A percentile compares a stretch with the other conserved stretches of the same genome.
phyloP scores from a whole-genome alignment of 768 basidiomycete species.

The Candolleomyces eurysporus region DNA sequence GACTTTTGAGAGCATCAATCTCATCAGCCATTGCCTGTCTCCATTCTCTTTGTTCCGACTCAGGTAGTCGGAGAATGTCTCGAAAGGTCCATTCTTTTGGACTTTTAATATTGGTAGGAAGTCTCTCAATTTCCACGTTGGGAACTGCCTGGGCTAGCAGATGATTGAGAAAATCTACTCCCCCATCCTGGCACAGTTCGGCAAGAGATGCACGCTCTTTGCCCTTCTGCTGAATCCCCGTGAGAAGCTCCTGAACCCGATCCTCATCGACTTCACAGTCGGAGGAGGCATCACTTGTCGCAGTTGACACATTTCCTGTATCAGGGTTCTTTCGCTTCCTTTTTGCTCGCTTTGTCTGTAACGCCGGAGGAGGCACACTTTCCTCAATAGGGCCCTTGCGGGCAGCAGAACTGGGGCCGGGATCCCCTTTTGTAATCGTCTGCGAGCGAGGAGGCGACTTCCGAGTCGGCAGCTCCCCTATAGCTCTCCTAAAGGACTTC shows the following conservation, averaged over 20 bases:
- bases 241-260: no score
- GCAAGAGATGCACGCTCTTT: neutral
- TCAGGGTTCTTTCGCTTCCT: no score
- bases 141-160: constrained; percentile 1
- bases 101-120: neutral
- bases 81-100: constrained; percentile 3
- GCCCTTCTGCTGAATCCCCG: neutral
- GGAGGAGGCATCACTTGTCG: no score
- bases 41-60: constrained; percentile 4
- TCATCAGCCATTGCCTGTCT: constrained; percentile 4
- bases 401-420: no score
- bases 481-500: neutral
- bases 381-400: no score
- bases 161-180: neutral
- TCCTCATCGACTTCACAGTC: no score
- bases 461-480: neutral
- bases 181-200: constrained; percentile 2
- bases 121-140: no score
- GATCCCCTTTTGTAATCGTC: no score
- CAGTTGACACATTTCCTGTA: no score
- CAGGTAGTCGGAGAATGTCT: neutral
- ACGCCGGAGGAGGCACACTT: no score
- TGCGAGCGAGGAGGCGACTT: neutral
- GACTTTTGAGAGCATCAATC: constrained; percentile 7
- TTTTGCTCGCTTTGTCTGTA: no score